Evolutionary conservation across 2,329 filamentous ascomycete species (phyloP).

Genomic region (Trichoderma semiorbis): DNA sequence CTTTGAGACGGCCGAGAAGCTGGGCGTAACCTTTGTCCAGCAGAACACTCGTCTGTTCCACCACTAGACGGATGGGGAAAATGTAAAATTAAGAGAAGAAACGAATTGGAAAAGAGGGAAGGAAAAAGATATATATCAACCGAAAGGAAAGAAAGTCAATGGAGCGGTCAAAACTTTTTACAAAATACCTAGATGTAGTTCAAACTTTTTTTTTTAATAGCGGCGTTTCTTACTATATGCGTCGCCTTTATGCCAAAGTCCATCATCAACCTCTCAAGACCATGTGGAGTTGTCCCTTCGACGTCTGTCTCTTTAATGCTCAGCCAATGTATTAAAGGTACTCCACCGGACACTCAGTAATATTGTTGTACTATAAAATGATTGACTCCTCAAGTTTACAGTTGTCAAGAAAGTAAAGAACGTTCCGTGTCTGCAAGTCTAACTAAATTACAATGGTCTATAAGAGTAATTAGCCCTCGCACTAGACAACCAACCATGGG

Average conservation of each 20-base stretch:
- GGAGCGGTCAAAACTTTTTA: constrained; percentile 12
- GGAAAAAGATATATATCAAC: background rate
- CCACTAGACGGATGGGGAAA: constrained; percentile 56
- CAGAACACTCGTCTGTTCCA: constrained; percentile 94
- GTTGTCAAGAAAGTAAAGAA: background rate
- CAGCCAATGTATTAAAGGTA: background rate
- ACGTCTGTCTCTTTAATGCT: background rate
- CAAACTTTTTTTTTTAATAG: background rate
- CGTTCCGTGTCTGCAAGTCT: too few relatives aligned
- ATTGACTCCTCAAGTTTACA: background rate
- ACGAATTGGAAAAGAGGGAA: background rate
- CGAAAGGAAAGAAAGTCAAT: background rate
- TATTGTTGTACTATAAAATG: background rate
- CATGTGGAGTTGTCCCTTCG: background rate
- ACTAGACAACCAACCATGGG: background rate
- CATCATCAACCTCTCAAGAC: background rate
- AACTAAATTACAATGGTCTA: background rate
- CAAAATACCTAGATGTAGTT: constrained; percentile 10
- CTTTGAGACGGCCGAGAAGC: constrained; percentile 85
- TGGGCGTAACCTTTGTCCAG: constrained; percentile 92
- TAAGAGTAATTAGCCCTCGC: background rate
- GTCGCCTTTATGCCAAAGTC: background rate
- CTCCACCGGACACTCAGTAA: background rate
- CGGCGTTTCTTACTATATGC: background rate
- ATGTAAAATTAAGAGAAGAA: background rate